Conservation (phyloP, 78 protist species). For the Salpingoeca rosetta region DNA sequence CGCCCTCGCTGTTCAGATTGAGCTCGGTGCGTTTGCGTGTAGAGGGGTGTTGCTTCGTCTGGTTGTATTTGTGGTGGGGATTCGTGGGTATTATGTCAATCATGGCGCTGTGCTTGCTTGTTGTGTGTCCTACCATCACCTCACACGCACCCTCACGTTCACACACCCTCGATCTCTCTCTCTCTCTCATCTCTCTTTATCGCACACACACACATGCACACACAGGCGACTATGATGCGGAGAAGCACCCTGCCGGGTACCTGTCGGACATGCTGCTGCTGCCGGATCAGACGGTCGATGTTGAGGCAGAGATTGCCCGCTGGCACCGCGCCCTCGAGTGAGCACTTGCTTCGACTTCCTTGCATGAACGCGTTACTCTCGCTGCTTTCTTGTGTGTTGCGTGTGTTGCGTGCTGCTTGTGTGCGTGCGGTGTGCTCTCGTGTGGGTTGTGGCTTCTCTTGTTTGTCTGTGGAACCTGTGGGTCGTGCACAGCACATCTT, state of each 20-base stretch:
- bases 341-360: neutral
- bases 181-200: neutral
- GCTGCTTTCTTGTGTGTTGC: too few relatives aligned
- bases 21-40: neutral
- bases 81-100: too few relatives aligned
- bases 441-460: too few relatives aligned
- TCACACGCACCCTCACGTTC: too few relatives aligned
- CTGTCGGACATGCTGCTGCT: neutral
- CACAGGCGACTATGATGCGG: neutral
- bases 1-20: neutral
- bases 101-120: too few relatives aligned
- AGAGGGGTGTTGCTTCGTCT: too few relatives aligned
- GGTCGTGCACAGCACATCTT: too few relatives aligned
- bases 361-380: neutral
- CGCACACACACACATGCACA: neutral
- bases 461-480: too few relatives aligned
- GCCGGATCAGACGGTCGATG: neutral
- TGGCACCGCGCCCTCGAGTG: neutral
- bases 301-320: neutral
- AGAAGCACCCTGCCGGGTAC: neutral
- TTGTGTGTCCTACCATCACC: too few relatives aligned
- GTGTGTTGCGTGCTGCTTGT: too few relatives aligned
- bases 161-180: neutral
- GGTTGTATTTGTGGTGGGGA: too few relatives aligned
- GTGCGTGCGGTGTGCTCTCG: too few relatives aligned